Evolutionary conservation across 1,284 basidiomycete species (phyloP).

Genomic region (Ustilago nuda): DNA sequence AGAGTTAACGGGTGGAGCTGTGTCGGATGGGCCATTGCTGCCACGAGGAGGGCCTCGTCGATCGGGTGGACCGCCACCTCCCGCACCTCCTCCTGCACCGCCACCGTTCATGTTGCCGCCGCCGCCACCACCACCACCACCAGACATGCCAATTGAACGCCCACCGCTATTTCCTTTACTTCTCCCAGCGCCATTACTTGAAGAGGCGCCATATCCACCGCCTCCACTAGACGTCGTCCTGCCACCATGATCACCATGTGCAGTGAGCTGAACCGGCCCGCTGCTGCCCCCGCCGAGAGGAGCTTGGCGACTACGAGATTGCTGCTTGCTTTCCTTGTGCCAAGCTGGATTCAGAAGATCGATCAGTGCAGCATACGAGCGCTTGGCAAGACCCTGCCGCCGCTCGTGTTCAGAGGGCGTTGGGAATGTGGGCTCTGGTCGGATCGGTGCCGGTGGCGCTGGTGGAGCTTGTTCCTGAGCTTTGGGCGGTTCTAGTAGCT

Average conservation of each 20-base stretch:
- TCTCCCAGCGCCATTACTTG: slow-evolving; percentile 8
- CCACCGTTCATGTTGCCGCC: slow-evolving; percentile 19
- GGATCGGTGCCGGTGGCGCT: neutral
- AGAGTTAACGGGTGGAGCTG: slow-evolving; percentile 35
- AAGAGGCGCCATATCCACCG: slow-evolving; percentile 1
- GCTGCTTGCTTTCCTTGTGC: slow-evolving; percentile 37
- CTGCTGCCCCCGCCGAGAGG: slow-evolving; percentile 7
- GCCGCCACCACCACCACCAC: slow-evolving; percentile 13
- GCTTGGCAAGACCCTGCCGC: slow-evolving; percentile 41
- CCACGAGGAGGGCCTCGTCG: slow-evolving; percentile 28
- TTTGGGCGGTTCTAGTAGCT: neutral
- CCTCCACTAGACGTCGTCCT: slow-evolving; percentile 14
- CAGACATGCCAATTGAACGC: slow-evolving; percentile 18
- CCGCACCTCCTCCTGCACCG: slow-evolving; percentile 28
- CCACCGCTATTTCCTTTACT: slow-evolving; percentile 15
- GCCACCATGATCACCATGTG: slow-evolving; percentile 30
- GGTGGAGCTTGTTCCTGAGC: neutral
- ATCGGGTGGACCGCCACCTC: slow-evolving; percentile 44
- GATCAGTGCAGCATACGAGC: slow-evolving; percentile 47
- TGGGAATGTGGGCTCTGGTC: slow-evolving; percentile 11
- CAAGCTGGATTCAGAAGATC: slow-evolving; percentile 44
- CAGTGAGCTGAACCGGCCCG: slow-evolving; percentile 8
- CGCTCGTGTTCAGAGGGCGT: slow-evolving; percentile 27
- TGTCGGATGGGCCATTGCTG: slow-evolving; percentile 22
- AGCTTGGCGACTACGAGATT: slow-evolving; percentile 11